These are phyloP conservation scores for Erodium trifolium DNA, from an alignment of 441 rosid species.

Conservation along the genomic window DNA sequence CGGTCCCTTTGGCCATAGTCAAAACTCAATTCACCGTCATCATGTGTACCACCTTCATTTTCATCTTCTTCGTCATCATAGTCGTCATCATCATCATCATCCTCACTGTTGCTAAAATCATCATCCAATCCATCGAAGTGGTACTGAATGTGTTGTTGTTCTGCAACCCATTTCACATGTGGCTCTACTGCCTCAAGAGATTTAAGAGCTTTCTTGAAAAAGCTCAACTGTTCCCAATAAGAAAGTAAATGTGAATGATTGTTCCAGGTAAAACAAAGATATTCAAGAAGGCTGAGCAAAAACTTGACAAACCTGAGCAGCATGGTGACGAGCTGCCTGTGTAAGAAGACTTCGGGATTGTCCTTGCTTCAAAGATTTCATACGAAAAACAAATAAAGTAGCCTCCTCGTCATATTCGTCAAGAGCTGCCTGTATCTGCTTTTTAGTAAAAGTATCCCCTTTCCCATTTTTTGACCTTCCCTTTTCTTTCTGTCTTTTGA, in stretches of 20 bases:
- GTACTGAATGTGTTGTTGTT: constrained; percentile 57
- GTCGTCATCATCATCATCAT: constrained; percentile 33
- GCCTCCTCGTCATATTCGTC: constrained; percentile 63
- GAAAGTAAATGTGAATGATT: neutral
- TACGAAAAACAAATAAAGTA: constrained; percentile 54
- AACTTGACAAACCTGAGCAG: constrained; percentile 55
- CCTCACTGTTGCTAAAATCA: constrained; percentile 30
- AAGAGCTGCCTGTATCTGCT: constrained; percentile 54
- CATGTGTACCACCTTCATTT: constrained; percentile 33
- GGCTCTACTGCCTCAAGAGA: constrained; percentile 64
- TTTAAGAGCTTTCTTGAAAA: constrained; percentile 55
- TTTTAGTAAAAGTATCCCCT: constrained; percentile 46
- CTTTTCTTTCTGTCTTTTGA: constrained; percentile 44
- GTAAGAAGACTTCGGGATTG: constrained; percentile 74
- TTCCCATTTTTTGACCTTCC: constrained; percentile 49
- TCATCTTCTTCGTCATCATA: constrained; percentile 32
- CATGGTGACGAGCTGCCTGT: constrained; percentile 74
- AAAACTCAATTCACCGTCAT: constrained; percentile 82
- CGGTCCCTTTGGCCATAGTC: constrained; percentile 49
- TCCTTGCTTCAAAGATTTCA: constrained; percentile 66
- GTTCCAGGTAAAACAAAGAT: constrained; percentile 10
- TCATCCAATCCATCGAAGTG: constrained; percentile 61
- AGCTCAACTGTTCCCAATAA: constrained; percentile 35
- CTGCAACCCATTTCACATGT: constrained; percentile 41
- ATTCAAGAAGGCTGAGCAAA: neutral